These are phyloP conservation scores for Amaranthus palmeri DNA, from an alignment of 148 eudicot genomes.

Conservation along the genomic window DNA sequence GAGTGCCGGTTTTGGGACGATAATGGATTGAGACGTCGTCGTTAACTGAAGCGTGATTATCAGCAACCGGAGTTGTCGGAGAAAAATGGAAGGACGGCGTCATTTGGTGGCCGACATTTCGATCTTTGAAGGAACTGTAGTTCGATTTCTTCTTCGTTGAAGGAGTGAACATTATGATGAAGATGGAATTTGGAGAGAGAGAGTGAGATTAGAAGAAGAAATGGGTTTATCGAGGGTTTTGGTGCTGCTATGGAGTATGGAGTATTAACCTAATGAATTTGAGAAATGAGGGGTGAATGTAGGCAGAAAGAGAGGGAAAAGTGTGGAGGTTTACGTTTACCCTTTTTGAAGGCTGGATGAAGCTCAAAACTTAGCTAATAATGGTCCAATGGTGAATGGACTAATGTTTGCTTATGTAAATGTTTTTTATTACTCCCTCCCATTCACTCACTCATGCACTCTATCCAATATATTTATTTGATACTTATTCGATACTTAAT, in stretches of 20 bases:
- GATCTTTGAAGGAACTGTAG: conserved; percentile 32
- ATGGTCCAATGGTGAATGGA: no score
- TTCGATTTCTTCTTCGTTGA: conserved; percentile 44
- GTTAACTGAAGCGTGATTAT: conserved; percentile 22
- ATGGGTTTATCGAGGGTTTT: conserved; percentile 15
- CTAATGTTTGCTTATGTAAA: no score
- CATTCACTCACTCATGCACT: no score
- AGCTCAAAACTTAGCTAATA: neutral
- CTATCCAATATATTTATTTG: no score
- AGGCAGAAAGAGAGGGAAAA: neutral
- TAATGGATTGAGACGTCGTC: conserved; percentile 37
- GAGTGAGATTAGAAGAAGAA: neutral
- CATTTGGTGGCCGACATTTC: conserved; percentile 3
- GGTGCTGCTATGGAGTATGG: no score
- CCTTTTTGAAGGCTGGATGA: neutral
- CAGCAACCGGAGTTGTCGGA: conserved; percentile 46
- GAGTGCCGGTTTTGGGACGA: conserved; percentile 88
- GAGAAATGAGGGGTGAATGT: neutral
- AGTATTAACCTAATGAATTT: conserved; percentile 2
- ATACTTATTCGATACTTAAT: no score
- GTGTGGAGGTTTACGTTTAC: neutral
- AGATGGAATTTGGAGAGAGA: neutral
- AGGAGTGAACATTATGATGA: conserved; percentile 55
- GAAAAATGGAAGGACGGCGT: conserved; percentile 28
- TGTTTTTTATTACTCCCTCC: no score